phyloP scores from a whole-genome alignment of 1,284 basidiomycete species.

The Rugosomyces carneus region DNA sequence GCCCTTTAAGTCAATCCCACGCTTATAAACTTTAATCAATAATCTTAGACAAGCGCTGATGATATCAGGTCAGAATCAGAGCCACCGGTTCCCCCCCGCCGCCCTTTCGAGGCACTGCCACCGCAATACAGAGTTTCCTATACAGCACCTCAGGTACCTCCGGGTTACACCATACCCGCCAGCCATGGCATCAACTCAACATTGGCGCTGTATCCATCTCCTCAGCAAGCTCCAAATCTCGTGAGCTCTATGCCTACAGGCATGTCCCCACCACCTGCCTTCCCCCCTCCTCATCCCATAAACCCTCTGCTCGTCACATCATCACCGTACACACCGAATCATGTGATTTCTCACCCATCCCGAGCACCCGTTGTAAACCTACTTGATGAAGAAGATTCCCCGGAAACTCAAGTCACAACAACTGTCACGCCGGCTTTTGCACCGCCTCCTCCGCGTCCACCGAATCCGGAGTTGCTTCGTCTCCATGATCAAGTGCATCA shows the following conservation, averaged over 20 bases:
- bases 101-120: conserved; percentile 10
- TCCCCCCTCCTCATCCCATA: too few relatives aligned
- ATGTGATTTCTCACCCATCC: conserved; percentile 12
- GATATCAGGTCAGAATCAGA: conserved; percentile 1
- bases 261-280: conserved; percentile 3
- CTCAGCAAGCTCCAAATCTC: background rate
- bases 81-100: conserved; percentile 13
- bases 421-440: conserved; percentile 21
- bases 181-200: background rate
- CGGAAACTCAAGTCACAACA: conserved; percentile 17
- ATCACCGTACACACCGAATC: conserved; percentile 9
- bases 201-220: conserved; percentile 1
- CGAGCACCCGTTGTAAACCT: conserved; percentile 37
- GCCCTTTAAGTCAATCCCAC: conserved; percentile 1
- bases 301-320: background rate
- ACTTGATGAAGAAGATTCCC: conserved; percentile 46
- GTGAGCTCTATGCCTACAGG: conserved; percentile 7
- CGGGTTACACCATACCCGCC: conserved; percentile 7
- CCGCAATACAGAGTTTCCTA: conserved; percentile 14
- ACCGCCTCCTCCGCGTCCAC: conserved; percentile 72
- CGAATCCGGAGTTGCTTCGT: conserved; percentile 81
- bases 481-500: conserved; percentile 80
- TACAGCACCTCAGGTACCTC: conserved; percentile 8
- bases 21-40: conserved; percentile 3
- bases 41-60: conserved; percentile 3